These are phyloP conservation scores for Mollisiaceae sp. DNA, from an alignment of 2,329 filamentous ascomycete genomes.

Conservation along the genomic window DNA sequence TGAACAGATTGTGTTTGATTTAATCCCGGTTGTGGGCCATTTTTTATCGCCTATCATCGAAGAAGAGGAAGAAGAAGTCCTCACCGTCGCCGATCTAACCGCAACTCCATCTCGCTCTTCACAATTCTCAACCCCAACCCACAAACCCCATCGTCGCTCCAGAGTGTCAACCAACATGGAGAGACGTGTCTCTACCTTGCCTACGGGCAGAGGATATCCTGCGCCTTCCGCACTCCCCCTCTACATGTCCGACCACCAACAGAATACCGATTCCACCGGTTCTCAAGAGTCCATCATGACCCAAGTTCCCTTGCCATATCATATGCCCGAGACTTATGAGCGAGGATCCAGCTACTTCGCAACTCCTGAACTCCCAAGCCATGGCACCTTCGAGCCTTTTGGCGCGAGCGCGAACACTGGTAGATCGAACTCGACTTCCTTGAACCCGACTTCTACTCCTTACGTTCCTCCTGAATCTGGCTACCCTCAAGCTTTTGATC, in stretches of 20 bases:
- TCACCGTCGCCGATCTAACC: neutral
- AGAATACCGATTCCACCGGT: neutral
- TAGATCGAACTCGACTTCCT: neutral
- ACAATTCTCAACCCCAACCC: neutral
- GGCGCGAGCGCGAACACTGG: neutral
- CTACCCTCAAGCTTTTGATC: slow-evolving; percentile 3
- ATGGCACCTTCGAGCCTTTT: slow-evolving; percentile 4
- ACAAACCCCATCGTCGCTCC: neutral
- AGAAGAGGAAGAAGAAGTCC: too few relatives aligned
- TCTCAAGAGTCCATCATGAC: neutral
- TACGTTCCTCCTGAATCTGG: neutral
- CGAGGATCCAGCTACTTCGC: neutral
- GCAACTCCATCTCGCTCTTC: neutral
- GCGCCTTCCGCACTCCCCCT: neutral
- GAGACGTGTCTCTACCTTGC: neutral
- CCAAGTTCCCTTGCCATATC: slow-evolving; percentile 2
- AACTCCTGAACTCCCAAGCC: neutral
- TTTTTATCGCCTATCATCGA: too few relatives aligned
- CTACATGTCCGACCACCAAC: neutral
- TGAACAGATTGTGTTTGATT: too few relatives aligned
- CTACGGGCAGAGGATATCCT: neutral
- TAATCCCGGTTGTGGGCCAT: too few relatives aligned
- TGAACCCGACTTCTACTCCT: slow-evolving; percentile 4
- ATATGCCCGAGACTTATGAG: neutral
- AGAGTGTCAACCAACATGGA: neutral